Evolutionary conservation across 371 early-diverging fungal species (phyloP), one percentile per base, ranked within the genome.

Genomic region (Choanephora cucurbitarum): DNA sequence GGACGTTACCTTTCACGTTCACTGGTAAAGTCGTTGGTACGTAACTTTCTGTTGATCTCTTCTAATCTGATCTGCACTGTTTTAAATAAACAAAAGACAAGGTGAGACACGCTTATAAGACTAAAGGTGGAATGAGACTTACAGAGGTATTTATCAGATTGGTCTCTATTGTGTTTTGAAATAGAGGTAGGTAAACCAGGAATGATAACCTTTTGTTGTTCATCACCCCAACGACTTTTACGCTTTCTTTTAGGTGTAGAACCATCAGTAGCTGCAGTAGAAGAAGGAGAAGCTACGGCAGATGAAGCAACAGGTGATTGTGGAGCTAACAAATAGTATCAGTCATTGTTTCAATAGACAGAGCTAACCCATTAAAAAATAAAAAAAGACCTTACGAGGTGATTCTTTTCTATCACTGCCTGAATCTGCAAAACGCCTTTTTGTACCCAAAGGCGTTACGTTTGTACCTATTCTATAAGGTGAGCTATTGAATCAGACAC

Each of bases 161-260:
- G 91, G 46, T 92, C 90, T 37, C 83, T 80, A 6, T 84, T 80
- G 70, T 94, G 74, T 44, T 82, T 85, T 23, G 89, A 73, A 13
- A 96, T 84, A n/a, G 91, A 83, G 0, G 94, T 94, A 1, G 93
- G 91, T 58, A 92, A 62, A 46, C 93, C 89, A 28, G 92, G 90
- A 58, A 91, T 75, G 50, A 92, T 80, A 55, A 89, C 86, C 49
- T 79, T 70, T 22, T 80, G 75, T 15, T 78, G 74, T 32, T 84
- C 85, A 52, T 84, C 86, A 31, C 95, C 95, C 97, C 97, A 97
- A 33, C 97, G 88, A 68, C 85, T 90, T 52, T 70, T 85, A 59
- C 90, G 71, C 53, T 85, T 84, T 58, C 81, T 75, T 53, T 54
- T 72, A 3, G 77, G 69, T 37, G 76, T 78, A 21, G 73, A 73